These are phyloP conservation scores for Rosa hybrid DNA, from an alignment of 331 rosid genomes.

Conservation along the genomic window DNA sequence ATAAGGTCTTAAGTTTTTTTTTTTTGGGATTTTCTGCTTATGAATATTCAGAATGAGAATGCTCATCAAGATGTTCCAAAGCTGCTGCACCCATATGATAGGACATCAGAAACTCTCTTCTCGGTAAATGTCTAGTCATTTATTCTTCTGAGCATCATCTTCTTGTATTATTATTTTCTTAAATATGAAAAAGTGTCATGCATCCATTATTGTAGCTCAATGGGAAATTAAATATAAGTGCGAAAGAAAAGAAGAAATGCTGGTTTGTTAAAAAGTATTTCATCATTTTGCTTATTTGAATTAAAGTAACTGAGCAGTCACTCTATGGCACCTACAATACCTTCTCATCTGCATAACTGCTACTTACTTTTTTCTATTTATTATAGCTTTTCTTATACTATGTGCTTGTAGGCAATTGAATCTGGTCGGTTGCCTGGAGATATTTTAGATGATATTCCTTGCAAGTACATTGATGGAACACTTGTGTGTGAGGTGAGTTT, in stretches of 20 bases:
- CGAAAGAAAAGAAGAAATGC: not conserved
- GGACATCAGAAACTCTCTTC: constrained; percentile 84
- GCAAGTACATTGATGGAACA: constrained; percentile 85
- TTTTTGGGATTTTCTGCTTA: constrained; percentile 20
- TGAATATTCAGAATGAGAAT: constrained; percentile 65
- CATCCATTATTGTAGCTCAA: not conserved
- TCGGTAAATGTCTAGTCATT: constrained; percentile 53
- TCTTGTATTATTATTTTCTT: constrained; percentile 5
- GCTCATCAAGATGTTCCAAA: constrained; percentile 62
- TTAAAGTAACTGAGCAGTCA: not conserved
- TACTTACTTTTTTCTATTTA: constrained; percentile 6
- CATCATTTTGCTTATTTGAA: not conserved
- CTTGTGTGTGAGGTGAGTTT: constrained; percentile 86
- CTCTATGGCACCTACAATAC: not conserved
- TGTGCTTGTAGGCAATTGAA: constrained; percentile 81
- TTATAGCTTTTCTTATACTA: constrained; percentile 21
- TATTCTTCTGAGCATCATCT: constrained; percentile 1
- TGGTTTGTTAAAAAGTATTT: not conserved
- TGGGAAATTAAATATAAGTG: not conserved
- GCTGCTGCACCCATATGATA: constrained; percentile 87
- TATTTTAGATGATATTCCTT: constrained; percentile 87
- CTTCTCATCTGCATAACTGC: constrained; percentile 25
- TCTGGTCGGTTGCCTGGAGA: constrained; percentile 97
- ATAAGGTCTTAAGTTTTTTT: not conserved
- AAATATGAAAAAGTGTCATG: not conserved